A percentile compares a stretch with the other conserved stretches of the same genome.
Evolutionary conservation across 2,329 filamentous ascomycete genomes (phyloP).

Genomic region (Claviceps digitariae): DNA sequence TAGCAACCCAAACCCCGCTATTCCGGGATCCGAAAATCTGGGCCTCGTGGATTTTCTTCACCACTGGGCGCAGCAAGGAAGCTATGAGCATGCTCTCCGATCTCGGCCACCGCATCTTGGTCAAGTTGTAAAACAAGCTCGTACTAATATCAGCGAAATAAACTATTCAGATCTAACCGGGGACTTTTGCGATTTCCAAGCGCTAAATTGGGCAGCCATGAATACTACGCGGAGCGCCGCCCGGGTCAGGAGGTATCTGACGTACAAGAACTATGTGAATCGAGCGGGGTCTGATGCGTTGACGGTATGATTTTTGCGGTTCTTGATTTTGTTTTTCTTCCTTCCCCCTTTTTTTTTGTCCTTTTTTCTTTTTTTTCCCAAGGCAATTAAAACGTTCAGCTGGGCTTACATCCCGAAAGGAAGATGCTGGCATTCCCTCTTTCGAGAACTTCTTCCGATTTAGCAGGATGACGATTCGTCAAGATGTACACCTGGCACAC

Average conservation of each 20-base stretch:
- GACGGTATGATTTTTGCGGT: slow-evolving; percentile 27
- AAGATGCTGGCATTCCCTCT: slow-evolving; percentile 19
- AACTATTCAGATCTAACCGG: slow-evolving; percentile 37
- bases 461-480: slow-evolving; percentile 39
- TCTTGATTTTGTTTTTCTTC: background rate
- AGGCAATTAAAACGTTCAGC: background rate
- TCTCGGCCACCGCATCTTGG: slow-evolving; percentile 15
- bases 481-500: slow-evolving; percentile 43
- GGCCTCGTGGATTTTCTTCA: slow-evolving; percentile 36
- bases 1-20: slow-evolving; percentile 21
- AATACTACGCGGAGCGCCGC: slow-evolving; percentile 36
- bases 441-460: slow-evolving; percentile 44
- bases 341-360: background rate
- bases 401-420: background rate
- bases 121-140: slow-evolving; percentile 20
- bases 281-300: slow-evolving; percentile 30
- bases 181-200: slow-evolving; percentile 44
- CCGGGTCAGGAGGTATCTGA: slow-evolving; percentile 29
- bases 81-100: slow-evolving; percentile 12
- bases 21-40: slow-evolving; percentile 35
- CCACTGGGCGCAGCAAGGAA: slow-evolving; percentile 29
- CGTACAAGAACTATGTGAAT: slow-evolving; percentile 47
- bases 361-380: background rate
- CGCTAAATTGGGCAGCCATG: slow-evolving; percentile 42
- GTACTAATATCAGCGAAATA: slow-evolving; percentile 12